phyloP scores from a whole-genome alignment of 352 stramenopile genomes.

The Ochromonadaceae sp. region DNA sequence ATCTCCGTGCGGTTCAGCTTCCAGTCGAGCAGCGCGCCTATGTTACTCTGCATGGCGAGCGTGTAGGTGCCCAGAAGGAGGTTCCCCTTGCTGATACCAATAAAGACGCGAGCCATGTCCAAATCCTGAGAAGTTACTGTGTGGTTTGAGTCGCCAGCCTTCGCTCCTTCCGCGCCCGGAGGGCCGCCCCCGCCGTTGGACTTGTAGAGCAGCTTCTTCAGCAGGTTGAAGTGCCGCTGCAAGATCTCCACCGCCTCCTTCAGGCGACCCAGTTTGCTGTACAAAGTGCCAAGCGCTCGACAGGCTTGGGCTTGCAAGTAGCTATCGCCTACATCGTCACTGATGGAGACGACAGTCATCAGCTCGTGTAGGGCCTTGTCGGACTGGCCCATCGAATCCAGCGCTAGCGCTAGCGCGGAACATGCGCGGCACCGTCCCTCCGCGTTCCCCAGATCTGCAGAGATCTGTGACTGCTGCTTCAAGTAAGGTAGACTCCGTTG shows the following conservation, averaged over 20 bases:
- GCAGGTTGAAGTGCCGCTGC: neutral
- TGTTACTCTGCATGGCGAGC: slow-evolving; percentile 23
- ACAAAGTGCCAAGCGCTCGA: neutral
- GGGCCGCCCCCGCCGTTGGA: neutral
- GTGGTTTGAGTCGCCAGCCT: neutral
- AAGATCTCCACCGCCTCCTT: neutral
- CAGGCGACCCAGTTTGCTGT: neutral
- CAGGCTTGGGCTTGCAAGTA: slow-evolving; percentile 1
- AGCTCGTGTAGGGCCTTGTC: slow-evolving; percentile 36
- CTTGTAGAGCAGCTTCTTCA: neutral
- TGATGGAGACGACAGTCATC: neutral
- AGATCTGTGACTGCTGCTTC: slow-evolving; percentile 43
- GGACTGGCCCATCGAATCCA: slow-evolving; percentile 40
- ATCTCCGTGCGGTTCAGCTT: slow-evolving; percentile 21
- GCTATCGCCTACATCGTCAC: neutral
- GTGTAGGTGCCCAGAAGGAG: slow-evolving; percentile 26
- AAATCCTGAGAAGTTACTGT: slow-evolving; percentile 11
- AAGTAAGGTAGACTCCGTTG: slow-evolving; percentile 57
- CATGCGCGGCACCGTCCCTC: slow-evolving; percentile 61
- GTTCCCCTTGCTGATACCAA: slow-evolving; percentile 33
- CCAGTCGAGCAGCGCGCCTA: slow-evolving; percentile 30
- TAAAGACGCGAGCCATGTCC: slow-evolving; percentile 23
- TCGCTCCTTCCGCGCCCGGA: neutral
- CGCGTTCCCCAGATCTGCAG: slow-evolving; percentile 26
- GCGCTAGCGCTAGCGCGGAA: slow-evolving; percentile 60